A percentile compares a stretch with the other conserved stretches of the same genome.
These are phyloP conservation scores for Biscogniauxia marginata DNA, from an alignment of 2,329 filamentous ascomycete genomes.

Conservation along the genomic window DNA sequence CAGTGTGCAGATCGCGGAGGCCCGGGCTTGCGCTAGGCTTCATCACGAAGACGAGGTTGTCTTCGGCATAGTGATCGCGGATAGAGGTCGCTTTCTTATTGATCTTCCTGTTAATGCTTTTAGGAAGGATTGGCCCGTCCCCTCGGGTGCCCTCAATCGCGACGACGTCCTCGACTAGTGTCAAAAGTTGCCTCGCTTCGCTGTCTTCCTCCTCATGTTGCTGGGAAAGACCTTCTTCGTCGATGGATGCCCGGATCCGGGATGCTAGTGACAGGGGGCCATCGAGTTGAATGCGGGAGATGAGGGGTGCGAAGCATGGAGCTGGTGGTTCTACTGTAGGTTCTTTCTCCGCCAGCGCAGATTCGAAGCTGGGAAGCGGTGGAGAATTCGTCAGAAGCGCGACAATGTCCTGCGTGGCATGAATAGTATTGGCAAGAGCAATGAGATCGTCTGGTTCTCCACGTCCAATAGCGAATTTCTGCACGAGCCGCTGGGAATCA, in stretches of 20 bases:
- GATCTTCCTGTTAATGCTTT: constrained; percentile 36
- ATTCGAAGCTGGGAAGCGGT: neutral
- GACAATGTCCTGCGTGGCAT: constrained; percentile 67
- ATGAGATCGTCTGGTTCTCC: constrained; percentile 92
- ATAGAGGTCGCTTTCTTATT: constrained; percentile 47
- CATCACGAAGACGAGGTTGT: constrained; percentile 64
- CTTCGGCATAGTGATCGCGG: constrained; percentile 56
- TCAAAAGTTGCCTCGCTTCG: constrained; percentile 67
- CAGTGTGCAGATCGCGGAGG: constrained; percentile 65
- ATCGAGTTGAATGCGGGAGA: constrained; percentile 60
- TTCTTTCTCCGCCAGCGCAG: neutral
- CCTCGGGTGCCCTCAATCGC: constrained; percentile 63
- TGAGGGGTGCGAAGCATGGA: constrained; percentile 25
- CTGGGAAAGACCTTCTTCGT: constrained; percentile 85
- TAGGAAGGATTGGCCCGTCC: constrained; percentile 53
- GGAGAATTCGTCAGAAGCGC: constrained; percentile 38
- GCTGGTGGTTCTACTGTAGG: constrained; percentile 29
- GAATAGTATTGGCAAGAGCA: constrained; percentile 76
- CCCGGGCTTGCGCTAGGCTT: constrained; percentile 64
- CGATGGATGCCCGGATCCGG: constrained; percentile 75
- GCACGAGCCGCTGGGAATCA: constrained; percentile 85
- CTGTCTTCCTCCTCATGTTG: constrained; percentile 76
- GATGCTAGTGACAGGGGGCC: constrained; percentile 67
- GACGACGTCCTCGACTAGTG: constrained; percentile 71
- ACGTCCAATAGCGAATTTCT: constrained; percentile 89